Evolutionary conservation across 2,329 filamentous ascomycete genomes (phyloP).

Genomic region (Epichloe festucae): DNA sequence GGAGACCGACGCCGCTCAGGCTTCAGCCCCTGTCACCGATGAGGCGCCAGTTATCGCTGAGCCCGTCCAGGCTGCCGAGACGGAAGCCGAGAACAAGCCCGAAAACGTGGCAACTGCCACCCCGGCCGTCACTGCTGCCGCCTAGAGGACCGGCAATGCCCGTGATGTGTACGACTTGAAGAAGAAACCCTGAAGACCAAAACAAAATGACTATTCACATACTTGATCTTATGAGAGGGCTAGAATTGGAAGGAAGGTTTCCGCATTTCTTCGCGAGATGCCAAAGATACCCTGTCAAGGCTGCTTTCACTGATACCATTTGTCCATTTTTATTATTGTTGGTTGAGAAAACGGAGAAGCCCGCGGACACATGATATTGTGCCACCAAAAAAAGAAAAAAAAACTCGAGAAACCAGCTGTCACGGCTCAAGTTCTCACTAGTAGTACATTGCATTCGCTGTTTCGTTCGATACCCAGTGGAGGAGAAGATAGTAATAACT

Average conservation of each 20-base stretch:
- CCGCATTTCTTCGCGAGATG: constrained; percentile 40
- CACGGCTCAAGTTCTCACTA: constrained; percentile 11
- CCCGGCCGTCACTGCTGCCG: constrained; percentile 37
- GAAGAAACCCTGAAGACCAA: constrained; percentile 10
- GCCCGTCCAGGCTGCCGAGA: constrained; percentile 13
- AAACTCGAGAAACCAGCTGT: not conserved
- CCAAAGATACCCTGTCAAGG: constrained; percentile 42
- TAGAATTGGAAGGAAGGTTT: constrained; percentile 34
- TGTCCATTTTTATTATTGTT: constrained; percentile 19
- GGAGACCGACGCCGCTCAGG: constrained; percentile 17
- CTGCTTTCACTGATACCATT: constrained; percentile 33
- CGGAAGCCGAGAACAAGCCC: constrained; percentile 28
- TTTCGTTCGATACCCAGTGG: constrained; percentile 27
- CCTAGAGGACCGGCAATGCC: constrained; percentile 25
- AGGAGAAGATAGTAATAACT: constrained; percentile 30
- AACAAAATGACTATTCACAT: constrained; percentile 12
- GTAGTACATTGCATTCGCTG: constrained; percentile 16
- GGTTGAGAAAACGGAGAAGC: constrained; percentile 9
- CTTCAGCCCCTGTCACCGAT: constrained; percentile 15
- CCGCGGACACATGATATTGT: constrained; percentile 11
- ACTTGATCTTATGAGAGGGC: constrained; percentile 25
- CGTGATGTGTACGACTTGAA: constrained; percentile 15
- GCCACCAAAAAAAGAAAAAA: constrained; percentile 8
- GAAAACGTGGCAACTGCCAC: constrained; percentile 27
- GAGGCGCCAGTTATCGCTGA: constrained; percentile 14